Evolutionary conservation across 75 land plant genomes (phyloP).

Genomic region (Cryptomeria japonica): DNA sequence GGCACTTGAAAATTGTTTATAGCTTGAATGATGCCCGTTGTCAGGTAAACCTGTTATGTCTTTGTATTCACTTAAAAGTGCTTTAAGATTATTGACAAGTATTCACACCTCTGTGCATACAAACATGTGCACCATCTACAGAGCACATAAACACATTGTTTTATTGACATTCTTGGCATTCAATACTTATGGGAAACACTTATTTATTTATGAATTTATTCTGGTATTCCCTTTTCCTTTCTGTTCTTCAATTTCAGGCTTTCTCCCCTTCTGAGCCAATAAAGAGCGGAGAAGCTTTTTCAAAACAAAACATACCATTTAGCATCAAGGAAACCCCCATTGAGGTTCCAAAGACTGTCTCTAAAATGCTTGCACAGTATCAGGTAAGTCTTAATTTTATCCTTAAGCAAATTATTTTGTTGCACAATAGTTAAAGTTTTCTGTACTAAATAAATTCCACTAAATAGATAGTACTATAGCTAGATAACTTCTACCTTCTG

Average conservation of each 20-base stretch:
- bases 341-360: constrained; percentile 46
- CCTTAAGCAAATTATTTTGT: not conserved
- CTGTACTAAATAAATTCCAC: not conserved
- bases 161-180: too few species aligned
- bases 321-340: constrained; percentile 43
- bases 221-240: not conserved
- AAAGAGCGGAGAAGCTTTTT: constrained; percentile 78
- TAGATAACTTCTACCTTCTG: not conserved
- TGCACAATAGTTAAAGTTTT: not conserved
- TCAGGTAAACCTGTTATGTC: constrained; percentile 55
- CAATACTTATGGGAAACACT: not conserved
- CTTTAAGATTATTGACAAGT: not conserved
- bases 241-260: constrained; percentile 43
- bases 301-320: constrained; percentile 78
- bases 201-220: not conserved
- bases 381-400: constrained; percentile 50
- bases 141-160: not conserved
- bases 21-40: constrained; percentile 92
- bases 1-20: constrained; percentile 88
- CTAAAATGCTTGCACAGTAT: constrained; percentile 70
- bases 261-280: constrained; percentile 74
- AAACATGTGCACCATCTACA: not conserved
- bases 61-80: not conserved
- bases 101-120: not conserved
- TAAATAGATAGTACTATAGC: not conserved